A percentile compares a stretch with the other conserved stretches of the same genome.
Conservation (phyloP, 352 stramenopile species). For the Phytophthora kernoviae region DNA sequence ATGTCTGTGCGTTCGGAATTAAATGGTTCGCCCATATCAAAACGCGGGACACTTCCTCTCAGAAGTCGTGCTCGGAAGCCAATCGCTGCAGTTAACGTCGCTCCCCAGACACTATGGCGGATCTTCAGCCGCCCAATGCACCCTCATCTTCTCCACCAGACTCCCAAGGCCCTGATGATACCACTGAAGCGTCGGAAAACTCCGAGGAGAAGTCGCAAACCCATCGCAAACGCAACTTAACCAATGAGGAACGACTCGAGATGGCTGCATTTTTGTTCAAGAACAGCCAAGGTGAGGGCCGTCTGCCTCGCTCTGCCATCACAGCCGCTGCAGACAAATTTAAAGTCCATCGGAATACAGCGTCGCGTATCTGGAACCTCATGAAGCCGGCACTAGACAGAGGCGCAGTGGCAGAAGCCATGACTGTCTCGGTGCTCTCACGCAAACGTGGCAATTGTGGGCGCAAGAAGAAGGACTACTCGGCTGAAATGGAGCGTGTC, state of each 20-base stretch:
- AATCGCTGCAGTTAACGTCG: no score
- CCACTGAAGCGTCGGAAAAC: background rate
- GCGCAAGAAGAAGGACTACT: slow-evolving; percentile 52
- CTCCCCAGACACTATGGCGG: no score
- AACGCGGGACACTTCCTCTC: background rate
- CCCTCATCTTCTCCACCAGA: no score
- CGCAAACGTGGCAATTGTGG: slow-evolving; percentile 46
- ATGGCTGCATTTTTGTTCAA: slow-evolving; percentile 48
- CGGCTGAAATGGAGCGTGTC: slow-evolving; percentile 33
- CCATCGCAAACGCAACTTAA: slow-evolving; percentile 41
- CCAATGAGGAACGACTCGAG: slow-evolving; percentile 36
- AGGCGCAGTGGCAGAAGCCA: slow-evolving; percentile 20
- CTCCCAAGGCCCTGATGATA: background rate
- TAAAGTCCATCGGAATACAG: slow-evolving; percentile 49
- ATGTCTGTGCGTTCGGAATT: background rate
- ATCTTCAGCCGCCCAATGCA: no score
- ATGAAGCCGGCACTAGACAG: slow-evolving; percentile 37
- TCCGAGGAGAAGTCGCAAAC: slow-evolving; percentile 3
- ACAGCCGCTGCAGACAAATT: slow-evolving; percentile 39
- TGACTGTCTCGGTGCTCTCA: slow-evolving; percentile 44
- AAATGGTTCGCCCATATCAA: background rate
- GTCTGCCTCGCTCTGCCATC: slow-evolving; percentile 39
- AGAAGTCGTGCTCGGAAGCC: no score
- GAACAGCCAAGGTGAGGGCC: slow-evolving; percentile 31
- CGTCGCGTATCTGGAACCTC: slow-evolving; percentile 46